phyloP scores from a whole-genome alignment of 148 eudicot genomes.

The Camellia sinensis region DNA sequence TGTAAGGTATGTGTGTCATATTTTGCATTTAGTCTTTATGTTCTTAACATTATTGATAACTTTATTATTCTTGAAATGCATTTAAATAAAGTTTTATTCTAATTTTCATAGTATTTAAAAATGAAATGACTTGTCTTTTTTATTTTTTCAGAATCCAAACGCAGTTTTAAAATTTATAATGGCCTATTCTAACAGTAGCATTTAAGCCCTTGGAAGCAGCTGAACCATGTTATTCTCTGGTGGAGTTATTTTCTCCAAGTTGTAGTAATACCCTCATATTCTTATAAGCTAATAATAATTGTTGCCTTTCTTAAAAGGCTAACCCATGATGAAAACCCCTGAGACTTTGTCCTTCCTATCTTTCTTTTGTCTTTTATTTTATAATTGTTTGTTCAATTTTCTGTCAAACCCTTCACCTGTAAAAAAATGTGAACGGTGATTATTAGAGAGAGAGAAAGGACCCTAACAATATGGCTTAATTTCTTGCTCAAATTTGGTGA shows the following conservation, averaged over 20 bases:
- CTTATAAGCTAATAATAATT: neutral
- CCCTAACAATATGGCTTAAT: neutral
- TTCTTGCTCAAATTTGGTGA: neutral
- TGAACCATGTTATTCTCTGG: neutral
- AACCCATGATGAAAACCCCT: constrained; percentile 31
- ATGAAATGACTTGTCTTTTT: too few species aligned
- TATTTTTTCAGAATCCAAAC: too few species aligned
- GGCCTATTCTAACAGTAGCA: too few species aligned
- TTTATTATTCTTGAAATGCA: too few species aligned
- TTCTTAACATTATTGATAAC: too few species aligned
- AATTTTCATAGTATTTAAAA: too few species aligned
- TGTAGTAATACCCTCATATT: too few species aligned
- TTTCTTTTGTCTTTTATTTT: neutral
- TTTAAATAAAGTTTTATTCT: too few species aligned
- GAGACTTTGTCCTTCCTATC: neutral
- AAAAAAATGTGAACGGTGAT: neutral
- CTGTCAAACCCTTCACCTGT: neutral
- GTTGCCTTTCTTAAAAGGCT: constrained; percentile 36
- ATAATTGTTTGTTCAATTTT: neutral
- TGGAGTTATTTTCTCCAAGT: neutral
- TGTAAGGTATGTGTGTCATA: too few species aligned
- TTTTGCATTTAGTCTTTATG: too few species aligned
- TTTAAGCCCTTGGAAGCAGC: too few species aligned
- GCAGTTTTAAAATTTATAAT: too few species aligned
- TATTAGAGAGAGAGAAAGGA: neutral